Percentiles rank a stretch among this genome's conserved stretches.
These are phyloP conservation scores for Yamadazyma friedrichii DNA, from an alignment of 1,139 yeast genomes.

Conservation along the genomic window DNA sequence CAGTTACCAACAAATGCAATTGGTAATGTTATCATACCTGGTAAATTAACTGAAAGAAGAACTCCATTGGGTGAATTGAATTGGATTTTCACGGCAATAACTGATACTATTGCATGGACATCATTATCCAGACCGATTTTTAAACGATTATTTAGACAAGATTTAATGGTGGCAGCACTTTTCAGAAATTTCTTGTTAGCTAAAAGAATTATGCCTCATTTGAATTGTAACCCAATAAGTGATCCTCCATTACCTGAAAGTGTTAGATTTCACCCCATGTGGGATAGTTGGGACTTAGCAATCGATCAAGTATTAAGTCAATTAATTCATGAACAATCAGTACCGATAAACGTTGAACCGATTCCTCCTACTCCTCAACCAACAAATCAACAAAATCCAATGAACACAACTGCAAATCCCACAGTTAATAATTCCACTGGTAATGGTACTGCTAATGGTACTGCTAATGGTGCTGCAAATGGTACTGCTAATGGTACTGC, in stretches of 20 bases:
- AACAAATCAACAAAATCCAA: constrained; percentile 7
- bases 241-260: constrained; percentile 90
- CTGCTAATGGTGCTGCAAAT: background rate
- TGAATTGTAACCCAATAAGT: constrained; percentile 91
- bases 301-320: constrained; percentile 89
- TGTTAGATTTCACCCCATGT: constrained; percentile 81
- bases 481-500: background rate
- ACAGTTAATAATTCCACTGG: constrained; percentile 25
- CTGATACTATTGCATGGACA: constrained; percentile 98
- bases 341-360: constrained; percentile 4
- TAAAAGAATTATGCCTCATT: constrained; percentile 89
- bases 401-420: constrained; percentile 1
- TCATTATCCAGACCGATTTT: constrained; percentile 84
- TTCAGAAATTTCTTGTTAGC: constrained; percentile 91
- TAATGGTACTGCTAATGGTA: constrained; percentile 17
- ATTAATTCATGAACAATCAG: constrained; percentile 37
- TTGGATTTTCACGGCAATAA: constrained; percentile 97
- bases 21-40: constrained; percentile 77
- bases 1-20: constrained; percentile 49
- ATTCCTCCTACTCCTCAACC: constrained; percentile 11
- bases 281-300: constrained; percentile 99
- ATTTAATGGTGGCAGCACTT: constrained; percentile 92
- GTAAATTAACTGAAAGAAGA: constrained; percentile 85
- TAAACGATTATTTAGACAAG: constrained; percentile 89
- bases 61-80: constrained; percentile 95